Percentiles rank a stretch among this genome's conserved stretches.
phyloP scores from a whole-genome alignment of 2,329 filamentous ascomycete genomes.

The Juglanconis juglandina region DNA sequence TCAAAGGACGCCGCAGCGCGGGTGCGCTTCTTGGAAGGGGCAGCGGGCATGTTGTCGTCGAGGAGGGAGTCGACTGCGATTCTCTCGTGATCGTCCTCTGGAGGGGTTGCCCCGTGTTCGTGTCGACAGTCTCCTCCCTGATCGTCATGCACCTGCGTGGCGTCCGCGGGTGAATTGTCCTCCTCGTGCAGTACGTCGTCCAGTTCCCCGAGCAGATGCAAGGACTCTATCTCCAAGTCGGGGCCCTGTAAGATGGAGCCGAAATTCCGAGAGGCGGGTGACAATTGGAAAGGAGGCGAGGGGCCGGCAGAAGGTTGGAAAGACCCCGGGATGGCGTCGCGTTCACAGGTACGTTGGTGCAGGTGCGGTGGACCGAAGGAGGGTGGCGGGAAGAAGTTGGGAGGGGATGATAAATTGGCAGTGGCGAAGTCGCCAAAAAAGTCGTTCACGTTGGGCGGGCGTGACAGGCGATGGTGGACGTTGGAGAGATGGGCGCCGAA shows the following conservation, averaged over 20 bases:
- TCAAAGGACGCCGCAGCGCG: constrained; percentile 5
- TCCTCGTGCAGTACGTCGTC: neutral
- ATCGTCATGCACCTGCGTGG: neutral
- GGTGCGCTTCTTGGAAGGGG: constrained; percentile 19
- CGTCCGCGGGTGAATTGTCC: neutral
- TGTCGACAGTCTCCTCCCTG: neutral
- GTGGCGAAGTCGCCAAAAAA: constrained; percentile 21
- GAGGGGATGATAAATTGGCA: constrained; percentile 29
- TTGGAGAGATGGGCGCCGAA: neutral
- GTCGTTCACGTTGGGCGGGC: constrained; percentile 17
- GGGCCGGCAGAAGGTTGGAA: neutral
- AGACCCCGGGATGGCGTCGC: neutral
- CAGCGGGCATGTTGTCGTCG: constrained; percentile 11
- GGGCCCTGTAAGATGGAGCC: neutral
- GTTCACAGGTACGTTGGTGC: neutral
- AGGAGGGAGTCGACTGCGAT: neutral
- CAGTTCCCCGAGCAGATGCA: neutral
- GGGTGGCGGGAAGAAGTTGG: constrained; percentile 20
- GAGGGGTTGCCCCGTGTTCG: neutral
- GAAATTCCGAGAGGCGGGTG: neutral
- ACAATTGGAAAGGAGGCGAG: neutral
- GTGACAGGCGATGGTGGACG: neutral
- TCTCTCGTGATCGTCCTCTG: neutral
- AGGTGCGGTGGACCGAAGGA: constrained; percentile 18
- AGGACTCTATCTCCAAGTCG: neutral